These are phyloP conservation scores for Paspalum notatum DNA, from an alignment of 176 grass and related monocot genomes.

Conservation along the genomic window DNA sequence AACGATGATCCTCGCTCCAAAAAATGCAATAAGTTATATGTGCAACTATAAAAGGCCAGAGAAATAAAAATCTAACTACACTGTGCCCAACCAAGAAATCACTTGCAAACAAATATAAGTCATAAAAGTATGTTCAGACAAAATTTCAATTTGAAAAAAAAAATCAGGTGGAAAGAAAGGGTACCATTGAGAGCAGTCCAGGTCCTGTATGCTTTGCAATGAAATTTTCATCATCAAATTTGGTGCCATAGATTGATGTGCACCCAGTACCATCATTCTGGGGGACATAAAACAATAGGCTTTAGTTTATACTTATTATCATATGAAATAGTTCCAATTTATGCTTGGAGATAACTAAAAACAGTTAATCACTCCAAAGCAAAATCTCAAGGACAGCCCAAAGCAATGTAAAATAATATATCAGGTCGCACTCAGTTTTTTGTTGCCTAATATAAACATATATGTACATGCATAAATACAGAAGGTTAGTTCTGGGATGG, in stretches of 20 bases:
- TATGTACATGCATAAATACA: background rate
- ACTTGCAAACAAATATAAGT: background rate
- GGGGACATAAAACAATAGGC: constrained; percentile 19
- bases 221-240: constrained; percentile 99
- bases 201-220: constrained; percentile 92
- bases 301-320: constrained; percentile 23
- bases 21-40: background rate
- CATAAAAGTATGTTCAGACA: constrained; percentile 10
- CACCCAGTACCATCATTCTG: constrained; percentile 95
- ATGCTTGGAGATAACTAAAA: constrained; percentile 16
- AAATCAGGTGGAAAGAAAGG: background rate
- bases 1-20: background rate
- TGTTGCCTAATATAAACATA: background rate
- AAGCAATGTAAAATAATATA: background rate
- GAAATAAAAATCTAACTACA: background rate
- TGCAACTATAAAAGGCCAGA: background rate
- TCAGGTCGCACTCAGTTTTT: background rate
- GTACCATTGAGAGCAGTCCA: constrained; percentile 93
- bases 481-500: background rate
- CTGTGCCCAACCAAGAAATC: background rate
- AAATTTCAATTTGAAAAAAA: background rate
- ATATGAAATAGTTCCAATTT: background rate
- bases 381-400: background rate
- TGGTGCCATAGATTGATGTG: constrained; percentile 81
- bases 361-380: background rate